Percentiles rank a stretch among this genome's conserved stretches.
Evolutionary conservation across 805 yeast species (phyloP).

Genomic region (Candida ponderosae): DNA sequence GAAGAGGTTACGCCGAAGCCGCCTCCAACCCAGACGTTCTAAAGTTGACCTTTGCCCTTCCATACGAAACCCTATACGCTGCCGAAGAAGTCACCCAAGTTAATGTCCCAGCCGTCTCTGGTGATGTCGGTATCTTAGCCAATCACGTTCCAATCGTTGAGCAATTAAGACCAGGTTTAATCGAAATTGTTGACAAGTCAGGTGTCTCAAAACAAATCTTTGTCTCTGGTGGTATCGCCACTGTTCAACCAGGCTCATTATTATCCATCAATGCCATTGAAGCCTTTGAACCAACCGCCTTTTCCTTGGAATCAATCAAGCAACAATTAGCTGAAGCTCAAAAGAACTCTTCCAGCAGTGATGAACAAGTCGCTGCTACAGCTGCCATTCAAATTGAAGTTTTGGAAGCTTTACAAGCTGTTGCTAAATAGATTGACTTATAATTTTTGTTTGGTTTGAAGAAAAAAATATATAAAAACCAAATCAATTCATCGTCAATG

Average conservation of each 20-base stretch:
- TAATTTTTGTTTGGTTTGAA: too few relatives aligned
- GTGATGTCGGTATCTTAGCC: constrained; percentile 95
- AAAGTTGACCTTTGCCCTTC: constrained; percentile 85
- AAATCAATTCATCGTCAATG: too few relatives aligned
- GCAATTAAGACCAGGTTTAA: constrained; percentile 92
- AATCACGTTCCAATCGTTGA: constrained; percentile 97
- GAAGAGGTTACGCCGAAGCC: constrained; percentile 90
- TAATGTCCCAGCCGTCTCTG: constrained; percentile 91
- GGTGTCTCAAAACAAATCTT: constrained; percentile 74
- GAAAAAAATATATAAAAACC: too few relatives aligned
- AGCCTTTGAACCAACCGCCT: constrained; percentile 86
- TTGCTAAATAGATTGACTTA: constrained; percentile 47
- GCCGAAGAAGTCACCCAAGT: constrained; percentile 57
- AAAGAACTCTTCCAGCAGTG: constrained; percentile 78
- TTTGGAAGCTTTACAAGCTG: constrained; percentile 83
- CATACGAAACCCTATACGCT: constrained; percentile 64
- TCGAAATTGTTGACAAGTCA: constrained; percentile 77
- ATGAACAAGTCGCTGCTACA: constrained; percentile 85
- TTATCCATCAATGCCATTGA: constrained; percentile 89
- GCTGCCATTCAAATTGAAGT: constrained; percentile 95
- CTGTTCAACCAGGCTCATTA: constrained; percentile 90
- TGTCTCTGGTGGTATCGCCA: constrained; percentile 93
- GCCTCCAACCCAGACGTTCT: constrained; percentile 55
- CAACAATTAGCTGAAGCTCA: constrained; percentile 86
- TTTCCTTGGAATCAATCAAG: constrained; percentile 74